phyloP scores from a whole-genome alignment of 345 rosid genomes.

The Eucalyptus dawsonii region DNA sequence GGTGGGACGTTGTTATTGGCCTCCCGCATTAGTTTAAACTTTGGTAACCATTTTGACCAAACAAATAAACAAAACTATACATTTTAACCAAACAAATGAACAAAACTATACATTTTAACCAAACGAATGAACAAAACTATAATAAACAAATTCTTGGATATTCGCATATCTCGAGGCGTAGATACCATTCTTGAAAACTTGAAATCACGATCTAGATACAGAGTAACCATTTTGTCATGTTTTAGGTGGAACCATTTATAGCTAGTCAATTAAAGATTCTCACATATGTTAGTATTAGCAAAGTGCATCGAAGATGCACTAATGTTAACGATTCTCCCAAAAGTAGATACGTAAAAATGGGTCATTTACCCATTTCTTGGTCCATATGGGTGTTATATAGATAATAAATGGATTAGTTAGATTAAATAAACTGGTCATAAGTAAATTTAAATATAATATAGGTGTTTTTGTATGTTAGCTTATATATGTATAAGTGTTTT shows the following conservation, averaged over 20 bases:
- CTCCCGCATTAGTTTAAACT: background rate
- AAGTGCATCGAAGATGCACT: background rate
- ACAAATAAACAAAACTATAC: background rate
- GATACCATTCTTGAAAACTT: background rate
- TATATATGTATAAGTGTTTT: background rate
- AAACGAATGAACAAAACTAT: no score
- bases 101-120: no score
- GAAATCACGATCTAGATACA: accelerated
- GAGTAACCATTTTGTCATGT: accelerated
- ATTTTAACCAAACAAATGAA: no score
- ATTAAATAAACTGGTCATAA: background rate
- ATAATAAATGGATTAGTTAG: background rate
- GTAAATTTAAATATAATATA: no score
- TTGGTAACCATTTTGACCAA: background rate
- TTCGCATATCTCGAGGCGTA: background rate
- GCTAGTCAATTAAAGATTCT: background rate
- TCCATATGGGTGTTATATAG: background rate
- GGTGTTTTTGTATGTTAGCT: no score
- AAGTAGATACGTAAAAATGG: background rate
- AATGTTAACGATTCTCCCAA: background rate
- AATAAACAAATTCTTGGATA: no score
- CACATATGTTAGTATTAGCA: no score
- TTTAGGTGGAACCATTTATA: background rate
- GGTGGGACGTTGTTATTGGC: background rate
- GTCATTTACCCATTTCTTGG: background rate